phyloP scores from a whole-genome alignment of 2,329 filamentous ascomycete genomes.

The Cladosporium sp. region DNA sequence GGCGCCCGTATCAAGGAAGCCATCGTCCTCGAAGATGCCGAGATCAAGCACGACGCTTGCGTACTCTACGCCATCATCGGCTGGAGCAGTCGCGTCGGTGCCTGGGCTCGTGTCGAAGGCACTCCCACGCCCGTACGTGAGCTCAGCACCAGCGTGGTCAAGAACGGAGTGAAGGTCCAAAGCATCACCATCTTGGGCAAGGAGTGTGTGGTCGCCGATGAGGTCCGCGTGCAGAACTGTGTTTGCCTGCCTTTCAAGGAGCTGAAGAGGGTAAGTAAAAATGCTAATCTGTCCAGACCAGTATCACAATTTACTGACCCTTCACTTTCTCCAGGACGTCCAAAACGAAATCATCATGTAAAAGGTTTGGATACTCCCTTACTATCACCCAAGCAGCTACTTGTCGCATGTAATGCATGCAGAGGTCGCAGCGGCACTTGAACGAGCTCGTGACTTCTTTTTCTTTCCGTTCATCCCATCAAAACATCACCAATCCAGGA shows the following conservation, averaged over 20 bases:
- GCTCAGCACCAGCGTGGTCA: constrained; percentile 91
- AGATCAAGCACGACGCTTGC: constrained; percentile 96
- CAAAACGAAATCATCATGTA: constrained; percentile 14
- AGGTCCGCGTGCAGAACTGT: constrained; percentile 95
- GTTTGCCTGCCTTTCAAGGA: constrained; percentile 97
- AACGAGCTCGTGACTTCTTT: no score
- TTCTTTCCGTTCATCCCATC: neutral
- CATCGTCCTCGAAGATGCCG: constrained; percentile 88
- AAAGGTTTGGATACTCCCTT: neutral
- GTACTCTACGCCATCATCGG: constrained; percentile 94
- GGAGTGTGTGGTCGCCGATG: constrained; percentile 89
- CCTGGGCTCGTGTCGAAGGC: constrained; percentile 97
- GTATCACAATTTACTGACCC: neutral
- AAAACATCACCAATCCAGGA: neutral
- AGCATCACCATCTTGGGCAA: constrained; percentile 97
- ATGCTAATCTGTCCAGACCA: neutral
- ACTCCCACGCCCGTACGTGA: constrained; percentile 82
- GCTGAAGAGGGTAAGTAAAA: constrained; percentile 70
- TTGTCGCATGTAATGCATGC: neutral
- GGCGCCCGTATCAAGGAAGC: constrained; percentile 93
- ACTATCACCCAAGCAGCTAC: neutral
- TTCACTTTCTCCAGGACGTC: neutral
- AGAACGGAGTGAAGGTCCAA: constrained; percentile 98
- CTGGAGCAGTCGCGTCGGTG: constrained; percentile 91
- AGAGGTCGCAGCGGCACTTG: no score